Evolutionary conservation across 192 early-diverging fungal genomes (phyloP).

Genomic region (Chytriomyces sp.): DNA sequence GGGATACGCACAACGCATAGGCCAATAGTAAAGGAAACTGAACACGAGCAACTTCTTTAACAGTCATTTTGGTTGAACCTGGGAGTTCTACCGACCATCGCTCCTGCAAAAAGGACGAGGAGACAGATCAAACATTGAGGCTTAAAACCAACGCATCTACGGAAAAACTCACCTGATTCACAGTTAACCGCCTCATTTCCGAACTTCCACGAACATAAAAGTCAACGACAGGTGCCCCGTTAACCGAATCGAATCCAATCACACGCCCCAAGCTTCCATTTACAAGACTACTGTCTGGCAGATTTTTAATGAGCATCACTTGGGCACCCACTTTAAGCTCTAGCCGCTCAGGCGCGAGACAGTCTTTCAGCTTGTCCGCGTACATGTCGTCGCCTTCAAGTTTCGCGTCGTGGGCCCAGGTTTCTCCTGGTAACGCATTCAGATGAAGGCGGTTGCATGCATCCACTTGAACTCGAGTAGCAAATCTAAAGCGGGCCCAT

Average conservation of each 20-base stretch:
- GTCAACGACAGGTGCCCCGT: conserved; percentile 39
- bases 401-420: conserved; percentile 11
- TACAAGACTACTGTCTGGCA: conserved; percentile 42
- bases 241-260: conserved; percentile 37
- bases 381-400: conserved; percentile 29
- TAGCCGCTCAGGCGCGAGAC: conserved; percentile 65
- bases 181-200: conserved; percentile 9
- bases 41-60: background rate
- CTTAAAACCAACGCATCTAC: background rate
- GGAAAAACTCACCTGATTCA: background rate
- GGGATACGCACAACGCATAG: conserved; percentile 49
- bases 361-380: conserved; percentile 46
- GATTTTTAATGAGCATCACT: conserved; percentile 78
- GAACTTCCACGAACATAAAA: conserved; percentile 35
- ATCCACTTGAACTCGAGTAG: conserved; percentile 79
- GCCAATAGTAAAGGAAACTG: conserved; percentile 49
- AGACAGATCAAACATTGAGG: background rate
- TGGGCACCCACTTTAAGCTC: conserved; percentile 78
- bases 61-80: conserved; percentile 2
- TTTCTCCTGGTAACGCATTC: conserved; percentile 56
- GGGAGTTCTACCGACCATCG: background rate
- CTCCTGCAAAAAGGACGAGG: background rate
- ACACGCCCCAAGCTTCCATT: conserved; percentile 53
- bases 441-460: conserved; percentile 65
- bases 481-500: conserved; percentile 67